Evolutionary conservation across 805 yeast species (phyloP), one percentile per base, ranked within the genome.

Genomic region (Lipomyces starkeyi): DNA sequence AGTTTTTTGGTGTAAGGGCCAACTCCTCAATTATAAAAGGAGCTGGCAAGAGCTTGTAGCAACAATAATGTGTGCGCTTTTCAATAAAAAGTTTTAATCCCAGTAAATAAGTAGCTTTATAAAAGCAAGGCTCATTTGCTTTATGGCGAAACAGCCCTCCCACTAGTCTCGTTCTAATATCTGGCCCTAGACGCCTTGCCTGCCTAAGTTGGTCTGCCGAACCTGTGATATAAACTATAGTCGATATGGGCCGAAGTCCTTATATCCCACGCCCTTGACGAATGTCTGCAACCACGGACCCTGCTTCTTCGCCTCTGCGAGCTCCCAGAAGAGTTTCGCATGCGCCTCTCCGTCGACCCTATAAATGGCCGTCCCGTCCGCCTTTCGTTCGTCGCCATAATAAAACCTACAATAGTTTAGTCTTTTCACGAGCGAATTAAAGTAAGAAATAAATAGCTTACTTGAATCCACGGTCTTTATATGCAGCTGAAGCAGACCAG

Each of bases 271-370:
- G 27, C 55, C 62, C 34, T 59, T 37, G 43, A 59, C 62, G 34
- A 59, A 59, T 22, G 37, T 59, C 62, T 59, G 62, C 37, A 43
- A 3, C 62, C 62, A 59, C 11, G 62, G 62, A 5, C 62, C 62
- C 7, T 59, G 62, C 35, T 56, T 43, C 55, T 59, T 59, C n/a
- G 6, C 35, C 55, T 43, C 40, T 3, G 62, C 20, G 8, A 59
- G 56, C 20, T 59, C 62, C 56, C 55, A 40, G 40, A 0, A 59
- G 5, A 47, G 62, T n/a, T 49, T 43, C 17, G 56, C 62, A 25
- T 59, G 62, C 56, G 62, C 62, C 9, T 59, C 62, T 25, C 56
- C 62, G 62, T 59, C 56, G 37, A 59, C 35, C 20, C 29, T 43
- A 29, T 59, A 59, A 11, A 27, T 43, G n/a, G 62, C 62, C 29